These are phyloP conservation scores for Lizanozyma gosingica DNA, from an alignment of 1,139 yeast species.

Conservation along the genomic window DNA sequence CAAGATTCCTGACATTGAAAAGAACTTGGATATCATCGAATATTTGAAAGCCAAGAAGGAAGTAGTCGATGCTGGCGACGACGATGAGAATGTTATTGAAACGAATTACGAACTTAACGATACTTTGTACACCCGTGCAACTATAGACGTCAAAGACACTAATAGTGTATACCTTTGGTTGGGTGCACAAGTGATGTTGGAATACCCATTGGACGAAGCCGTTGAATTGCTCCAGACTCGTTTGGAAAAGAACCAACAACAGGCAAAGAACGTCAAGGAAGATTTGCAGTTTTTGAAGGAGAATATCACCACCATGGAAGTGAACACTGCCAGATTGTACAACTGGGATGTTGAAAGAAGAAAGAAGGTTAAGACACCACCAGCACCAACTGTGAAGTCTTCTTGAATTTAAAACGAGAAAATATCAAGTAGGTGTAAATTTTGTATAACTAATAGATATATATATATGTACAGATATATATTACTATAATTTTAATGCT, in stretches of 20 bases:
- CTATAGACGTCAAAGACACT: conserved; percentile 45
- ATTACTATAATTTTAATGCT: neutral
- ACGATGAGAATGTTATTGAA: conserved; percentile 37
- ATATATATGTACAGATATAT: neutral
- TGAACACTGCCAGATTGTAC: conserved; percentile 88
- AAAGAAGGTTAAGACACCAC: conserved; percentile 26
- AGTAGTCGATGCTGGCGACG: conserved; percentile 16
- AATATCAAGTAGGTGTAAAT: neutral
- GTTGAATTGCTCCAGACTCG: conserved; percentile 56
- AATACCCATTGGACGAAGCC: conserved; percentile 87
- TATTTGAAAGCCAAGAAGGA: conserved; percentile 43
- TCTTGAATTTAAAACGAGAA: neutral
- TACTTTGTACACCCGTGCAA: conserved; percentile 81
- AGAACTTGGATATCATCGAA: conserved; percentile 66
- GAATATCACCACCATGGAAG: conserved; percentile 96
- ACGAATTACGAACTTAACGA: conserved; percentile 88
- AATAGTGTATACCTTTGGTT: conserved; percentile 75
- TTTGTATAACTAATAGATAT: neutral
- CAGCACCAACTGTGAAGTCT: neutral
- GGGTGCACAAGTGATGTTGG: conserved; percentile 97
- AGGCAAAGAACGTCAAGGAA: conserved; percentile 56
- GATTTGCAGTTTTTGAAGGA: conserved; percentile 86
- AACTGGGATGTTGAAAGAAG: conserved; percentile 94
- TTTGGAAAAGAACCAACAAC: conserved; percentile 53
- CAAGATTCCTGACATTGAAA: conserved; percentile 85